Conservation (phyloP, 1,284 basidiomycete genomes). For the Fomes fomentarius region DNA sequence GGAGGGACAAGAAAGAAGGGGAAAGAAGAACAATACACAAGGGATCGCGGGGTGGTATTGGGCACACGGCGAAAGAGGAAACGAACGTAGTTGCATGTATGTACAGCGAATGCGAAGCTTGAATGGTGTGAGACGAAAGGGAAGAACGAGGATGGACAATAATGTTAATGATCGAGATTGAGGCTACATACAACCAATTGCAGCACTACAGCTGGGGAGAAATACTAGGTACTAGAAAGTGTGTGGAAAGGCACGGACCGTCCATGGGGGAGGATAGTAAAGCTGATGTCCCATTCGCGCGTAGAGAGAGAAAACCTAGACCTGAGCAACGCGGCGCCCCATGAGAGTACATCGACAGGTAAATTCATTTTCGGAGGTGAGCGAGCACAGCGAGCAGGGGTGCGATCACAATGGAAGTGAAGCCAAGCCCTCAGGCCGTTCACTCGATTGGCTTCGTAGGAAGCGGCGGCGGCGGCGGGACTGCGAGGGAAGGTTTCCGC, state of each 20-base stretch:
- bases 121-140: neutral
- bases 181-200: neutral
- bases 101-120: neutral
- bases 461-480: constrained; percentile 35
- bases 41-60: no score
- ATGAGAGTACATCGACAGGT: neutral
- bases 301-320: neutral
- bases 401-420: no score
- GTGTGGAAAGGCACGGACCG: neutral
- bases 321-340: no score
- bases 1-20: neutral
- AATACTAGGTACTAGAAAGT: neutral
- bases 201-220: neutral
- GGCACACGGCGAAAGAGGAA: neutral
- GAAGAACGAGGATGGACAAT: neutral
- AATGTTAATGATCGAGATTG: neutral
- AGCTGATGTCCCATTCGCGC: neutral
- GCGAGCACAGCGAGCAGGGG: no score
- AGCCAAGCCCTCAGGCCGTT: no score
- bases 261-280: neutral
- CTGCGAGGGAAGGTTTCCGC: constrained; percentile 14
- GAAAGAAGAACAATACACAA: no score
- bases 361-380: no score
- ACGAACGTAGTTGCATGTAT: neutral
- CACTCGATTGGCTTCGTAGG: constrained; percentile 22